A percentile compares a stretch with the other conserved stretches of the same genome.
These are phyloP conservation scores for Phytophthora fragariaefolia DNA, from an alignment of 352 stramenopile species.

Conservation along the genomic window DNA sequence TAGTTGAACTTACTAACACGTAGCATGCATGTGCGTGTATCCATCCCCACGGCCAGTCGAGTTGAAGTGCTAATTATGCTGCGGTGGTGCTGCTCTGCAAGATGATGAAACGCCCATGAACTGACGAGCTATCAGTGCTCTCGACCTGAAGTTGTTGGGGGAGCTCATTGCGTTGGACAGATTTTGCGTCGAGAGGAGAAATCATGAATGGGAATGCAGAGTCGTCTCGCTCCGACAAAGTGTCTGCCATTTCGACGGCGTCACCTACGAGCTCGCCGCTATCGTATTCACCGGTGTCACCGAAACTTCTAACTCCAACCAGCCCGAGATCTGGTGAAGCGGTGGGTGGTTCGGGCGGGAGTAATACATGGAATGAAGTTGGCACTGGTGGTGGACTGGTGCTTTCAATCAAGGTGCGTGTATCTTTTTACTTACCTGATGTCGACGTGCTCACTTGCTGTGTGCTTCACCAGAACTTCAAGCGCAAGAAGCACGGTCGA, in stretches of 20 bases:
- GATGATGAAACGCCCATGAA: slow-evolving; percentile 24
- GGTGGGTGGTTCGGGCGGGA: neutral
- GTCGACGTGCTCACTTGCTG: too few species aligned
- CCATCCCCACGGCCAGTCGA: neutral
- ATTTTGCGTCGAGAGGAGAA: neutral
- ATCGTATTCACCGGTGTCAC: neutral
- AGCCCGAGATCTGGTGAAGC: slow-evolving; percentile 19
- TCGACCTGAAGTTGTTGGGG: slow-evolving; percentile 9
- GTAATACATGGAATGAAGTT: slow-evolving; percentile 15
- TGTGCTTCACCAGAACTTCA: slow-evolving; percentile 42
- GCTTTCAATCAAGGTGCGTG: slow-evolving; percentile 19
- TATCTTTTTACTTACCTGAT: neutral
- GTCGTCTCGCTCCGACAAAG: slow-evolving; percentile 21
- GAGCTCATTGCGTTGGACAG: neutral
- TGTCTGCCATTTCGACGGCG: slow-evolving; percentile 22
- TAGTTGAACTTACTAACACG: slow-evolving; percentile 20
- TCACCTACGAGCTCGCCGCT: slow-evolving; percentile 15
- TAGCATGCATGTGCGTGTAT: slow-evolving; percentile 7
- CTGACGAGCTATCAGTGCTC: neutral
- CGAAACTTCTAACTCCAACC: slow-evolving; percentile 17
- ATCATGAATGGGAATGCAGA: slow-evolving; percentile 20
- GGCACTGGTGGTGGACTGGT: slow-evolving; percentile 22
- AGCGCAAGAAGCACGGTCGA: slow-evolving; percentile 57
- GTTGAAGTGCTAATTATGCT: slow-evolving; percentile 28
- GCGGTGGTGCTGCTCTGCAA: slow-evolving; percentile 4